These are phyloP conservation scores for Xylaria sp. DNA, from an alignment of 2,329 filamentous ascomycete genomes.

Conservation along the genomic window DNA sequence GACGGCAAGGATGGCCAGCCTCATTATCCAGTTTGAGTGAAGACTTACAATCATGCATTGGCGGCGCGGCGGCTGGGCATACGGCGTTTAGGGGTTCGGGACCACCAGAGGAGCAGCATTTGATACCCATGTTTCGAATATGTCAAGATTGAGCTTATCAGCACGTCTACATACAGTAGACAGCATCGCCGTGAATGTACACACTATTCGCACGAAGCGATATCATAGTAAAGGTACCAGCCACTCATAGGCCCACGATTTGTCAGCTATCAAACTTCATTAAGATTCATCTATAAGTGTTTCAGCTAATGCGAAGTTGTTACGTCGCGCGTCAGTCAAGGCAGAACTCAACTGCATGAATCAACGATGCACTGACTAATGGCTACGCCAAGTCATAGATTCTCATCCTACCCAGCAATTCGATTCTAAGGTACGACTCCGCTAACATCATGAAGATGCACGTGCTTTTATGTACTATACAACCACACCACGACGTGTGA, in stretches of 20 bases:
- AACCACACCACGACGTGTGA: too few relatives aligned
- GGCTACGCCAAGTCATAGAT: constrained; percentile 8
- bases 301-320: constrained; percentile 16
- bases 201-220: neutral
- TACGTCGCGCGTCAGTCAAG: neutral
- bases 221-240: neutral
- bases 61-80: neutral
- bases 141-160: constrained; percentile 8
- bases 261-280: constrained; percentile 3
- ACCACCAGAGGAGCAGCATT: constrained; percentile 23
- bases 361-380: constrained; percentile 1
- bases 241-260: neutral
- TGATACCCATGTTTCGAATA: constrained; percentile 36
- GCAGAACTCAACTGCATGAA: neutral
- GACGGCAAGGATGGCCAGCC: too few relatives aligned
- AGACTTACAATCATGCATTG: neutral
- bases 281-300: neutral
- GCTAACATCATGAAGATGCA: too few relatives aligned
- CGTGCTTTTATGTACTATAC: too few relatives aligned
- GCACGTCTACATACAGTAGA: neutral
- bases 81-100: constrained; percentile 5
- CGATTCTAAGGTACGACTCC: neutral
- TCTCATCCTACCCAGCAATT: constrained; percentile 15
- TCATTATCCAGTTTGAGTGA: neutral
- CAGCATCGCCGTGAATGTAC: neutral